These are phyloP conservation scores for Globisporangium nunn DNA, from an alignment of 352 stramenopile genomes.

Conservation along the genomic window DNA sequence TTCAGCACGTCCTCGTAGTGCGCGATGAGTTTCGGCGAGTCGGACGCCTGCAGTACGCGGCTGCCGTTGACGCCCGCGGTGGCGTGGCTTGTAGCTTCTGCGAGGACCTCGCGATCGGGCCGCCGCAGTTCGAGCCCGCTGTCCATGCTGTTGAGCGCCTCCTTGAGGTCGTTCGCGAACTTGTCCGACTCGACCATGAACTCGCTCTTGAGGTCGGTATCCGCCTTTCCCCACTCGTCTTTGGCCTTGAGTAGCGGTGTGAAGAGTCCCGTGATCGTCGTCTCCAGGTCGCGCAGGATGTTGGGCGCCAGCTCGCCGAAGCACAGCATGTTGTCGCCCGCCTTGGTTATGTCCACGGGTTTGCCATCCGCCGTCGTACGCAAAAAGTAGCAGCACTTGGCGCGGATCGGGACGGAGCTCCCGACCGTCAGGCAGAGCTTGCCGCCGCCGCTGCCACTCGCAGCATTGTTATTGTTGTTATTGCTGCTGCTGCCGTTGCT, in stretches of 20 bases:
- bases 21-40: conserved; percentile 88
- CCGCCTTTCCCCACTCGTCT: conserved; percentile 94
- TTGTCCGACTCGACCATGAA: conserved; percentile 95
- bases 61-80: conserved; percentile 31
- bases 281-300: conserved; percentile 74
- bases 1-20: conserved; percentile 96
- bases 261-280: conserved; percentile 83
- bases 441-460: not conserved
- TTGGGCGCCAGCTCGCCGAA: conserved; percentile 84
- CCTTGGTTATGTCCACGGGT: conserved; percentile 60
- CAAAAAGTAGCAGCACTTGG: conserved; percentile 85
- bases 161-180: conserved; percentile 92
- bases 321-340: conserved; percentile 71
- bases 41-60: conserved; percentile 57
- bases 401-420: conserved; percentile 53
- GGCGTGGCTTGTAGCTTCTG: conserved; percentile 40
- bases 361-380: conserved; percentile 65
- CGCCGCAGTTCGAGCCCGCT: conserved; percentile 90
- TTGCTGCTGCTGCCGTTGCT: conserved; percentile 4
- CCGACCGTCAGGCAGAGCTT: conserved; percentile 73
- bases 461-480: conserved; percentile 17
- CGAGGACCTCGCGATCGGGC: conserved; percentile 72
- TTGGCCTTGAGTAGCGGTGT: conserved; percentile 89
- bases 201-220: conserved; percentile 86
- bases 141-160: conserved; percentile 94